phyloP scores from a whole-genome alignment of 129 eudicot genomes.

The Centaurea solstitialis region DNA sequence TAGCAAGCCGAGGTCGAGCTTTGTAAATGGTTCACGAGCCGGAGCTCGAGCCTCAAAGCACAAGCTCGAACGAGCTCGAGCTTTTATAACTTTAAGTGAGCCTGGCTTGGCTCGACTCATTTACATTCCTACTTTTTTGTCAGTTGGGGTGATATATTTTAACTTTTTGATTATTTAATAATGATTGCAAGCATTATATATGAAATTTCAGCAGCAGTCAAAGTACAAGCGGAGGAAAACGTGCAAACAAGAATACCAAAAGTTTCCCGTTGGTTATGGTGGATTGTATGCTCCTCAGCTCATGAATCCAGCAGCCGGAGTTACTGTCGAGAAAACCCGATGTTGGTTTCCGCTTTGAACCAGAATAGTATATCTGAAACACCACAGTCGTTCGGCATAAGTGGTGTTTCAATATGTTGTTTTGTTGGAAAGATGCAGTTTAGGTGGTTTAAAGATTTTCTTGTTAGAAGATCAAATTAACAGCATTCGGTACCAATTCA shows the following conservation, averaged over 20 bases:
- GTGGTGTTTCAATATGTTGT: constrained; percentile 29
- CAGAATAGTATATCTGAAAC: constrained; percentile 35
- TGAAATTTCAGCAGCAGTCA: constrained; percentile 28
- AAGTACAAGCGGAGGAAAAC: constrained; percentile 36
- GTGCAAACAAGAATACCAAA: too few species aligned
- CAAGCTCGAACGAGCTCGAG: too few species aligned
- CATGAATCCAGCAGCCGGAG: constrained; percentile 43
- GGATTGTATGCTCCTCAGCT: constrained; percentile 36
- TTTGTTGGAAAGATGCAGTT: constrained; percentile 14
- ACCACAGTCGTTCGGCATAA: constrained; percentile 34
- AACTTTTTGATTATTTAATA: background rate
- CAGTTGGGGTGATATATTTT: background rate
- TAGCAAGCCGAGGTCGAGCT: too few species aligned
- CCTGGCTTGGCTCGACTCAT: too few species aligned
- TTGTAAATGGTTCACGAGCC: too few species aligned
- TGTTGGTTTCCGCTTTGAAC: constrained; percentile 56
- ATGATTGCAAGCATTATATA: background rate
- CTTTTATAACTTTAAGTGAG: too few species aligned
- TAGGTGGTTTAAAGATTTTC: constrained; percentile 7
- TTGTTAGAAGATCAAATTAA: background rate
- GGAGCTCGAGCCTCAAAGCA: too few species aligned
- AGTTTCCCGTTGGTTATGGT: too few species aligned
- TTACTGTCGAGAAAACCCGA: constrained; percentile 45
- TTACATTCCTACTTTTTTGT: background rate
- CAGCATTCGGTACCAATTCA: background rate